Percentiles rank a stretch among this genome's conserved stretches.
These are phyloP conservation scores for Melastoma malabathricum DNA, from an alignment of 345 rosid species.

Conservation along the genomic window DNA sequence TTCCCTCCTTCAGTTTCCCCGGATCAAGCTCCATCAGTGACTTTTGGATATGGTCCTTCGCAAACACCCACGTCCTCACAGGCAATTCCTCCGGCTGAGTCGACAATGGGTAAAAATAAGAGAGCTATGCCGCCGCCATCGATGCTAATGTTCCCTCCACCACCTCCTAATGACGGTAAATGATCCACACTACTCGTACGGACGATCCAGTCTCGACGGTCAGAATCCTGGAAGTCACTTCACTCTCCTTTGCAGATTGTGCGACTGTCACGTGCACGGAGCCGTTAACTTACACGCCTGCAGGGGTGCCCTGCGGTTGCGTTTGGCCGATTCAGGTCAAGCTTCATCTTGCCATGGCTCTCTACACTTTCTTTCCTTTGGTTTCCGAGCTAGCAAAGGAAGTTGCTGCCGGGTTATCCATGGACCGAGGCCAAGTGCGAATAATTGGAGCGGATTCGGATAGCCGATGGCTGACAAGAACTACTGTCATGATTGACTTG, in stretches of 20 bases:
- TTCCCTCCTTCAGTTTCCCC: slow-evolving; percentile 20
- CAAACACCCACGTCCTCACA: slow-evolving; percentile 26
- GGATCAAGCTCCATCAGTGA: slow-evolving; percentile 15
- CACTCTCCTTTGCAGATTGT: slow-evolving; percentile 30
- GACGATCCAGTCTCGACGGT: no score
- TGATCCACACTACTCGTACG: neutral
- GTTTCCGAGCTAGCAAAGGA: slow-evolving; percentile 51
- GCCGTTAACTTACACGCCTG: slow-evolving; percentile 47
- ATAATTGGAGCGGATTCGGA: slow-evolving; percentile 59
- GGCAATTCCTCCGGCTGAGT: slow-evolving; percentile 17
- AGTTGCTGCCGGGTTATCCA: slow-evolving; percentile 28
- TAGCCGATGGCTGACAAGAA: slow-evolving; percentile 40
- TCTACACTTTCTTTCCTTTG: slow-evolving; percentile 48
- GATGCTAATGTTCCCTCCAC: slow-evolving; percentile 41
- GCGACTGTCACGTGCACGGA: slow-evolving; percentile 33
- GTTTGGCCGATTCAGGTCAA: slow-evolving; percentile 64
- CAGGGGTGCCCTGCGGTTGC: slow-evolving; percentile 47
- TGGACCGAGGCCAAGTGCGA: slow-evolving; percentile 49
- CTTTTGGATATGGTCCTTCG: slow-evolving; percentile 16
- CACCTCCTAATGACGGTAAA: slow-evolving; percentile 53
- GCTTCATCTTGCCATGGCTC: slow-evolving; percentile 33
- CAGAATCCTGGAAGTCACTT: neutral
- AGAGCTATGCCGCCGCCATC: slow-evolving; percentile 31
- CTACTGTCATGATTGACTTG: slow-evolving; percentile 45
- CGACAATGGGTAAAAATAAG: slow-evolving; percentile 16